Percentiles rank a stretch among this genome's conserved stretches.
Conservation (phyloP, 1,284 basidiomycete genomes). For the Retiboletus fuscus region DNA sequence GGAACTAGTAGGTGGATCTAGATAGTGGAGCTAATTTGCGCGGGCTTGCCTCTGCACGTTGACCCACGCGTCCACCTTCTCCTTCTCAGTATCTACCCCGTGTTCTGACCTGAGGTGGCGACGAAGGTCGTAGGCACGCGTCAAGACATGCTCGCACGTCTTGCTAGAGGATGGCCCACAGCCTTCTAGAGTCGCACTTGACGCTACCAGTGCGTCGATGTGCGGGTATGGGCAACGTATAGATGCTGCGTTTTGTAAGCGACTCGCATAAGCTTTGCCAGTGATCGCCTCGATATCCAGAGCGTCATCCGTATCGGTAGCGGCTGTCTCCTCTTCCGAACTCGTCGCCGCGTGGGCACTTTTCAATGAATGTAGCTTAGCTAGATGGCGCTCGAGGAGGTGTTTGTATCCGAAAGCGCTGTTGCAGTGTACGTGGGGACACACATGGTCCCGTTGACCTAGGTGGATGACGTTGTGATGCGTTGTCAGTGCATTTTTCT, state of each 20-base stretch:
- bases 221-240: constrained; percentile 73
- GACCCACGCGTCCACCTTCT: constrained; percentile 71
- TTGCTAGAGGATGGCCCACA: constrained; percentile 32
- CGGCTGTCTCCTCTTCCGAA: constrained; percentile 43
- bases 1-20: constrained; percentile 21
- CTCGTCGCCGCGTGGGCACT: constrained; percentile 17
- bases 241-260: constrained; percentile 52
- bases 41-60: constrained; percentile 31
- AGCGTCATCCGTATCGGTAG: constrained; percentile 24
- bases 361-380: constrained; percentile 60
- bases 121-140: constrained; percentile 85
- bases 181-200: constrained; percentile 13
- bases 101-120: constrained; percentile 82
- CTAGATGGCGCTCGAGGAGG: constrained; percentile 79
- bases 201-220: constrained; percentile 43
- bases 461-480: constrained; percentile 81
- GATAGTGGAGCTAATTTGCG: constrained; percentile 21
- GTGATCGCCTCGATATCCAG: constrained; percentile 74
- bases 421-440: constrained; percentile 63
- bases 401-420: constrained; percentile 84
- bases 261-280: constrained; percentile 67
- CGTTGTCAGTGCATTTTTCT: constrained; percentile 81
- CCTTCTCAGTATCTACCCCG: constrained; percentile 69
- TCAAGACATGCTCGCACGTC: constrained; percentile 78
- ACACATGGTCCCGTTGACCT: constrained; percentile 71